Evolutionary conservation across 768 basidiomycete genomes (phyloP), one percentile per base, ranked within the genome.

Genomic region (Pleurotus ostreatus): DNA sequence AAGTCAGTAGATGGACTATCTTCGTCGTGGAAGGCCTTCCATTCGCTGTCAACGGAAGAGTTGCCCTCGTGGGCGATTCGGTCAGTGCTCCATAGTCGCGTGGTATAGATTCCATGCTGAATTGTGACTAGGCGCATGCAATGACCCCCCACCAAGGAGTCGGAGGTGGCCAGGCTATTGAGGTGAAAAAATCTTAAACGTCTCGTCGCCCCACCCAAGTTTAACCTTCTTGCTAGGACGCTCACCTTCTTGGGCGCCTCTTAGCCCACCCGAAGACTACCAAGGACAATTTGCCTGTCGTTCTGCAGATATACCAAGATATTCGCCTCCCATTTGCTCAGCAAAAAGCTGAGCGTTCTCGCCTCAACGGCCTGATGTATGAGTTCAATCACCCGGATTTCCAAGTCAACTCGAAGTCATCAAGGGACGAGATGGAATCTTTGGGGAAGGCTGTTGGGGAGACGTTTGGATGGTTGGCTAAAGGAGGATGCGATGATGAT

Each of bases 1-100:
- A 54, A 8, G 65, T 69, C 1, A 70, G 62, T 22, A 63, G 68
- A 46, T 79, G 78, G 74, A 74, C 71, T 1, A 65, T 80, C 9
- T 71, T 75, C 57, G 61, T 66, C 13, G 65, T 79, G 11, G 63
- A 65, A 5, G 60, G 66, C 4, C 59, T 81, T 2, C 74, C 74
- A 1, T 58, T 62, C 12, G 4, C 46, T 18, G 22, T 20, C 46
- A 34, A 4, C 30, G 30, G 30, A 34, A 34, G 30, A 34, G 9
- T 34, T 11, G 30, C 30, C 30, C 30, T 34, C 30, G 4, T 34
- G 9, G 30, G 30, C 11, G 30, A 34, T 34, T 34, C 30, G 30
- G 30, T 34, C 30, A 9, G 30, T 34, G 30, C 30, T 34, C 11
- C 30, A 11, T 11, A 11, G 4, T 34, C 30, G 30, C 30, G 9